Evolutionary conservation across 345 rosid genomes (phyloP), one percentile per base, ranked within the genome.

Genomic region (Citrus sp.): DNA sequence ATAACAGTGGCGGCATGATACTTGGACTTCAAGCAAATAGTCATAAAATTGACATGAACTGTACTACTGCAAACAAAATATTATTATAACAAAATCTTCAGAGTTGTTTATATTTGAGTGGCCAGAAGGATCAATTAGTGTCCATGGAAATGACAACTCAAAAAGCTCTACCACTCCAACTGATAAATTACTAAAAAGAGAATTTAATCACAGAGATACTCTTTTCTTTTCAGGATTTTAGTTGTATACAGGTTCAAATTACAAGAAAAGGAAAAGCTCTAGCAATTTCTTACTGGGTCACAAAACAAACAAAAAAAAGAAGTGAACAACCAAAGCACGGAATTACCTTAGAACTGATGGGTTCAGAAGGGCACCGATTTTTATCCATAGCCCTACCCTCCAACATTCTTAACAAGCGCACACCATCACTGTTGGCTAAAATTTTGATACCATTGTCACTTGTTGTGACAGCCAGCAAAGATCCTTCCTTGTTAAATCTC

Each of bases 401-500:
- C 40, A 82, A 49, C 87, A 82, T 78, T 80, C 86, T 78, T 70
- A 89, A 75, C 77, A 84, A 73, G 56, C 87, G 85, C 58, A 83
- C 34, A 59, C 93, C 93, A 82, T 86, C 90, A 63, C 58, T 46
- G 67, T 86, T 90, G 9, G 83, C 93, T 34, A 90, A 77, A 54
- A 90, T 58, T 84, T 88, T 90, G 80, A 90, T 74, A 77, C 89
- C 89, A 82, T 88, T 90, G 3, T 90, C 93, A 68, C 58, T 83
- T 9, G 93, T 88, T 35, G 93, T 86, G 73, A 87, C 88, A 13
- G 92, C 92, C 72, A 90, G 67, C 59, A 90, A 70, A 27, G 85
- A 80, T n/a, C 92, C 93, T 81, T 90, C 93, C 82, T 86, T 90
- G 77, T 88, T 90, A 81, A 90, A 90, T 80, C 90, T 82, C 70